Evolutionary conservation across 208 protist genomes (phyloP).

Genomic region (Leishmania aethiopica): DNA sequence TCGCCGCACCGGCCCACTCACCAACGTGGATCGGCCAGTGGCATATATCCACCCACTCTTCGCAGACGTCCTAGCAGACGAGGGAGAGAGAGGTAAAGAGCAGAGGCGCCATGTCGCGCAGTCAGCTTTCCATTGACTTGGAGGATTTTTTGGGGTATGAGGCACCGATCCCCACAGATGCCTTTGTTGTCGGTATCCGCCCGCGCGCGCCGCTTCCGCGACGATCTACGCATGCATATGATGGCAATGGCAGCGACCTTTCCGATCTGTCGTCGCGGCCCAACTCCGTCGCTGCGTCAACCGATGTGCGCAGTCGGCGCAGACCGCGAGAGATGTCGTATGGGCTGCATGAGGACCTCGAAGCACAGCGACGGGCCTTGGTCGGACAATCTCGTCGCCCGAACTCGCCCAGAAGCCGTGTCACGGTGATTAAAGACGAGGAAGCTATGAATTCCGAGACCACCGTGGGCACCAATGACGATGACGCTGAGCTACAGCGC

Average conservation of each 20-base stretch:
- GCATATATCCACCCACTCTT: not conserved
- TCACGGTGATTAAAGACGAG: not conserved
- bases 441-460: not conserved
- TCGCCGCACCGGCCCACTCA: not conserved
- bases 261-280: not conserved
- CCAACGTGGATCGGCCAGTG: not conserved
- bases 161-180: slow-evolving; percentile 6
- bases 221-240: not conserved
- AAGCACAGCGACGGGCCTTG: slow-evolving; percentile 14
- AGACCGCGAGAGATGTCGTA: slow-evolving; percentile 9
- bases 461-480: not conserved
- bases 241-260: not conserved
- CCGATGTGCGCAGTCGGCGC: slow-evolving; percentile 11
- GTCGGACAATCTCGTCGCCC: slow-evolving; percentile 3
- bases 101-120: slow-evolving; percentile 15
- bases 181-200: slow-evolving; percentile 12
- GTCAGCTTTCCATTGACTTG: slow-evolving; percentile 21
- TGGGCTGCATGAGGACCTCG: not conserved
- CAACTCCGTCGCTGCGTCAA: not conserved
- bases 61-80: not conserved
- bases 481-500: not conserved
- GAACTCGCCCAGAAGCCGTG: not conserved
- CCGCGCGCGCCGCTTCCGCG: slow-evolving; percentile 14
- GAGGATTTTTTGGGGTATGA: slow-evolving; percentile 18
- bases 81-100: not conserved